Evolutionary conservation across 164 flowering plant species (phyloP).

Genomic region (Sextonia rubra): DNA sequence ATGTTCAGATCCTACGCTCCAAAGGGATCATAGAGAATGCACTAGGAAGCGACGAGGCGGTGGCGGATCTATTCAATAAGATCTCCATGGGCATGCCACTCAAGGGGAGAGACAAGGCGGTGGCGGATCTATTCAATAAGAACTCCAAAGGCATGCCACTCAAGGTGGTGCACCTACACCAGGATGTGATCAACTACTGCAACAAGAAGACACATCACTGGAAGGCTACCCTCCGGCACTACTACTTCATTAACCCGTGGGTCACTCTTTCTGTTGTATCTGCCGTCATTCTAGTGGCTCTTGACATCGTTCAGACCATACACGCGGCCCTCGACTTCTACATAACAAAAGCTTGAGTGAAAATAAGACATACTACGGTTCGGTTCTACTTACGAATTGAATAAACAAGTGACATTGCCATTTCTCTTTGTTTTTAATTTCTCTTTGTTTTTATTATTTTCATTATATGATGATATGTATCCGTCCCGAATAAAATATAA

Average conservation of each 20-base stretch:
- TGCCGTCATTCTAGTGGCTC: neutral
- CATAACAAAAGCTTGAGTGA: neutral
- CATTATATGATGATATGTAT: no score
- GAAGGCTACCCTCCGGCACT: slow-evolving; percentile 47
- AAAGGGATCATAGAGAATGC: slow-evolving; percentile 38
- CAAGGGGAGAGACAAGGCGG: no score
- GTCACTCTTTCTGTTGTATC: slow-evolving; percentile 31
- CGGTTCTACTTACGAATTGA: no score
- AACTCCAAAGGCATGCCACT: no score
- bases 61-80: slow-evolving; percentile 43
- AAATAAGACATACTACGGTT: no score
- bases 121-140: no score
- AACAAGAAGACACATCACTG: slow-evolving; percentile 35
- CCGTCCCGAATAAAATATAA: no score
- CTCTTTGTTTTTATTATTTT: no score
- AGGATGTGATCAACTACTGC: slow-evolving; percentile 32
- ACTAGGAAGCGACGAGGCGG: slow-evolving; percentile 49
- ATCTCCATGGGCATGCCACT: slow-evolving; percentile 37
- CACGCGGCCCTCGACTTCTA: neutral
- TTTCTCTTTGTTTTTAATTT: no score
- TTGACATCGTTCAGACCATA: neutral
- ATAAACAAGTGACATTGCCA: no score
- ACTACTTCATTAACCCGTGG: slow-evolving; percentile 61
- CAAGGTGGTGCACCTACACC: slow-evolving; percentile 25
- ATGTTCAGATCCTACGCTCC: slow-evolving; percentile 36